A percentile compares a stretch with the other conserved stretches of the same genome.
Conservation (phyloP, 1,284 basidiomycete species). For the Naganishia liquefaciens region DNA sequence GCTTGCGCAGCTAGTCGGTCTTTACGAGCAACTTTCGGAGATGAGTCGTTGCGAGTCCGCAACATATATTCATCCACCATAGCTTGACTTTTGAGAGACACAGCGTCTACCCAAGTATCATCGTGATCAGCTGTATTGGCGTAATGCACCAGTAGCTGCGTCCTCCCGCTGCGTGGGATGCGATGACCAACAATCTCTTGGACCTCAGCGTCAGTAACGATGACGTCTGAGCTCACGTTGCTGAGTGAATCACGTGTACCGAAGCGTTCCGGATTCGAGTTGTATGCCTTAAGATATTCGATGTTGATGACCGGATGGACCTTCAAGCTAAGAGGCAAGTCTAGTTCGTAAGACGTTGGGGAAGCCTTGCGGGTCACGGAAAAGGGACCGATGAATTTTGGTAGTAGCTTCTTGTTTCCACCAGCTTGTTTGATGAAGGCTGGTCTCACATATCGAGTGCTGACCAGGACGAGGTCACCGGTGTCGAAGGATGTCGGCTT, state of each 20-base stretch:
- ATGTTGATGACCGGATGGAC: constrained; percentile 19
- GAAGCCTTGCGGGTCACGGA: background rate
- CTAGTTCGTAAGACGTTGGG: constrained; percentile 17
- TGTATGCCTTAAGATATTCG: constrained; percentile 17
- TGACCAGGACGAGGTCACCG: constrained; percentile 18
- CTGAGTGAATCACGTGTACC: background rate
- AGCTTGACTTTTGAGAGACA: too few relatives aligned
- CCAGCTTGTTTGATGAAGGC: constrained; percentile 3
- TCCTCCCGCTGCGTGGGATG: background rate
- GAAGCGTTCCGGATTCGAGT: constrained; percentile 4
- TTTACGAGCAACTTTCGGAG: too few relatives aligned
- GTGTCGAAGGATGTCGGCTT: background rate
- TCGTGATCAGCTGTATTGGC: background rate
- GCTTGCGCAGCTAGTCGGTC: too few relatives aligned
- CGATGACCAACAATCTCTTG: background rate
- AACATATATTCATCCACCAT: too few relatives aligned
- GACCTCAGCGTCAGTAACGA: background rate
- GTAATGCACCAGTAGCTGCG: background rate
- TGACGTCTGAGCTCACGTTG: background rate
- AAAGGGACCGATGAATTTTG: constrained; percentile 20
- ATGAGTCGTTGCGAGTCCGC: too few relatives aligned
- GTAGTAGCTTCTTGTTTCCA: constrained; percentile 9
- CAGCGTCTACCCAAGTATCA: background rate
- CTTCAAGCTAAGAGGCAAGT: constrained; percentile 2
- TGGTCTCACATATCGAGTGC: constrained; percentile 15